phyloP scores from a whole-genome alignment of 306 rosid species.

The Prunus kanzakura region DNA sequence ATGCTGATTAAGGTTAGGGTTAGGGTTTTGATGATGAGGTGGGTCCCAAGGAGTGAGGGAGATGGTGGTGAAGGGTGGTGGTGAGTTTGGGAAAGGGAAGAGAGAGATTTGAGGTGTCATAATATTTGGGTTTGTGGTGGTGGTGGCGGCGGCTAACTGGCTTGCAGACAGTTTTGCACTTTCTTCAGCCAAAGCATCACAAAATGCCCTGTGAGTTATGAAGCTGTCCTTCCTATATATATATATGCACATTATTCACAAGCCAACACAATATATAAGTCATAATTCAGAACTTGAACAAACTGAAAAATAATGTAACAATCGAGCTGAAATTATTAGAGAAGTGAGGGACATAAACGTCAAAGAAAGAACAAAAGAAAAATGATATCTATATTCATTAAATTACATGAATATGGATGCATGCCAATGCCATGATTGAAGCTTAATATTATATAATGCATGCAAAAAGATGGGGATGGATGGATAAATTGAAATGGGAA shows the following conservation, averaged over 20 bases:
- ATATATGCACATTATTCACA: neutral
- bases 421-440: neutral
- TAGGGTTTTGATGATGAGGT: conserved; percentile 64
- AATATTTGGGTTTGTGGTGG: conserved; percentile 20
- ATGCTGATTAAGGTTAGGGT: conserved; percentile 41
- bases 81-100: conserved; percentile 34
- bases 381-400: neutral
- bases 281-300: neutral
- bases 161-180: conserved; percentile 69
- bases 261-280: neutral
- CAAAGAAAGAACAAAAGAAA: conserved; percentile 22
- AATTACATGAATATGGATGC: neutral
- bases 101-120: conserved; percentile 40
- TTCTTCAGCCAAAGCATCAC: conserved; percentile 96
- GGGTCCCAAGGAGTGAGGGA: conserved; percentile 52
- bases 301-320: neutral
- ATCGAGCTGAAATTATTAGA: too few species aligned
- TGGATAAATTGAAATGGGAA: neutral
- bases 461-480: neutral
- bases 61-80: conserved; percentile 23
- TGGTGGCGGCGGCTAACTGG: conserved; percentile 27
- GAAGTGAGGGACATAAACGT: conserved; percentile 18
- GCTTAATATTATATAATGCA: neutral
- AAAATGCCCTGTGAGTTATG: conserved; percentile 93
- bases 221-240: conserved; percentile 85